Base-by-base conservation (phyloP, 352 stramenopile genomes). In the Globisporangium apiculatum region DNA sequence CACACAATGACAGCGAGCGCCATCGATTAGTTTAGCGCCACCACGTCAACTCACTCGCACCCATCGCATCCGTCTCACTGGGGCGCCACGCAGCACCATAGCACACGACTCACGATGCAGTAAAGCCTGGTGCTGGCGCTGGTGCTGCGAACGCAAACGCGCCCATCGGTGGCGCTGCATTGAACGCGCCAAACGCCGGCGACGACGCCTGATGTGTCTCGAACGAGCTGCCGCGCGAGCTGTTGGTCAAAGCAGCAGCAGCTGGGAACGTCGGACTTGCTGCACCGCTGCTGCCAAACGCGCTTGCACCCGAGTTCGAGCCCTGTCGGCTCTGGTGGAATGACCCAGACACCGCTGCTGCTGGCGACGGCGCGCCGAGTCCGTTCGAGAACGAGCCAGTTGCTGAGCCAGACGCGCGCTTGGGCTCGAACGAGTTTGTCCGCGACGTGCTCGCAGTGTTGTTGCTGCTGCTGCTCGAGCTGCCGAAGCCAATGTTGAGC, bases 401-500 rank as follows among this genome's bases (percentile, higher is more conserved):
- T 2, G 46, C 48, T 12, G 60, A 66, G 18, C 51, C 60, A 17
- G 64, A 60, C 1, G 59, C 68, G 45, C 17, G 45, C 1, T 62
- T 68, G 35, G 73, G 72, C 10, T 57, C 55, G 17, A 73, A 71
- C 10, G 70, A 79, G n/a, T 58, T 68, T 12, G 58, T 60, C 5
- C 70, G 70, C 5, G 67, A 76, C 53, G 54, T 49, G 60, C 56
- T 55, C 64, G 17, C 48, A 10, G 68, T 51, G 36, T 15, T n/a
- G 36, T 6, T 14, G 24, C 64, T 66, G 40, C 60, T 64, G 47
- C 57, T 58, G 24, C 57, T 60, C 41, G 43, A 64, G 37, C 63
- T 71, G 36, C 66, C 66, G 37, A 87, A 67, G 43, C 76, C 78
- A 15, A 91, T 71, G 53, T 74, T 86, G 1, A 93, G 71, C 4